These are phyloP conservation scores for Hypoxylon rubiginosum DNA, from an alignment of 2,329 filamentous ascomycete species.

Conservation along the genomic window DNA sequence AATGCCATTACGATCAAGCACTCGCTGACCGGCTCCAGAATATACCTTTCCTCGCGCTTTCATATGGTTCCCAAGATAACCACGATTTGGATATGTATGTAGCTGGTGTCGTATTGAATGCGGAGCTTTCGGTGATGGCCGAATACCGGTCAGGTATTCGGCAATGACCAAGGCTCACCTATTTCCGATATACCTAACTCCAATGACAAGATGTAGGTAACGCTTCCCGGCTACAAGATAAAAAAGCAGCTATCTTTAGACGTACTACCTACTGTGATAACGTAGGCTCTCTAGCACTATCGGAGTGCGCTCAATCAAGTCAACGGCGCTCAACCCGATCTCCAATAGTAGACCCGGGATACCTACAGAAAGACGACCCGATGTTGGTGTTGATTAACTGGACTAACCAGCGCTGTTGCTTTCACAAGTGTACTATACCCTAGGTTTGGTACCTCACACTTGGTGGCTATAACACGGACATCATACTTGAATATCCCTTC, in stretches of 20 bases:
- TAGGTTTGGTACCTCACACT: background rate
- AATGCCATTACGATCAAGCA: too few species aligned
- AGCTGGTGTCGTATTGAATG: constrained; percentile 12
- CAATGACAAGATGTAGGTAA: background rate
- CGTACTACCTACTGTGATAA: background rate
- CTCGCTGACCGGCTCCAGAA: too few species aligned
- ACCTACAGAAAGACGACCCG: too few species aligned
- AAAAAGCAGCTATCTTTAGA: too few species aligned
- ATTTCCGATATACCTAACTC: constrained; percentile 5
- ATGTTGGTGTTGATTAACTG: background rate
- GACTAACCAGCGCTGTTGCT: too few species aligned
- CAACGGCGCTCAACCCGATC: background rate
- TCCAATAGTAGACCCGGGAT: background rate
- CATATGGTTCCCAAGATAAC: background rate
- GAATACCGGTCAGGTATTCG: constrained; percentile 21
- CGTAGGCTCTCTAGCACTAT: background rate
- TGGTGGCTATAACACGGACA: background rate
- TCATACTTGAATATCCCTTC: background rate
- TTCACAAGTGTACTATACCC: too few species aligned
- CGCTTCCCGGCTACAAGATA: background rate
- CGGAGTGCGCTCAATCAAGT: background rate
- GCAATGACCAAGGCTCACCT: constrained; percentile 2
- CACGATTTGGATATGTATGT: background rate
- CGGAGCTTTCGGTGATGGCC: background rate
- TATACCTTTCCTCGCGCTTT: background rate